Evolutionary conservation across 2,329 filamentous ascomycete species (phyloP), one percentile per base, ranked within the genome.

Genomic region (Aspergillus versicolor): DNA sequence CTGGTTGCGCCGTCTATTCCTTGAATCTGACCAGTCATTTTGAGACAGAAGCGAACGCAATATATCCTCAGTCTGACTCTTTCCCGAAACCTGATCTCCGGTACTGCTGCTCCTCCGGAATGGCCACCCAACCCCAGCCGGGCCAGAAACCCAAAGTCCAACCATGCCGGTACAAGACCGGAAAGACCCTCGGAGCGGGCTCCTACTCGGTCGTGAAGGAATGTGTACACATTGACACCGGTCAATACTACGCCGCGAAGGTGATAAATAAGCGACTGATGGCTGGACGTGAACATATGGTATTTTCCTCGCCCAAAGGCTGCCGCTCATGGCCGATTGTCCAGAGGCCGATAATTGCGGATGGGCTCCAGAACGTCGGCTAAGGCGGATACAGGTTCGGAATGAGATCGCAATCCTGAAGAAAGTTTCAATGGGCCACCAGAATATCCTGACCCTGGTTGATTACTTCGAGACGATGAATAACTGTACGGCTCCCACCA

Each of bases 381-480:
- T 57, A 49, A 57, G 45, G 30, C 48, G 47, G 42, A 46, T 27
- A 54, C 58, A 96, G 91, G 91, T 96, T 58, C 89, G 94, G 61
- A 99, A 99, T 74, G 94, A 99, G 78, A 99, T 99, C 68, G 93
- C 94, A 6, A 92, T 99, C 24, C 83, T 99, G 65, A 97, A 97
- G 77, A 89, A 89, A 70, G 93, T 99, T n/a, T 97, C 93, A 1
- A 96, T 99, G 90, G 94, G 94, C 54, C 93, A 99, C 78, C 91
- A 94, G 75, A 99, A 99, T 73, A 97, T 99, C 73, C 80, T 99
- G 60, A 99, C 94, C 1, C 83, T 99, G 58, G 94, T 97, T 68
- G 94, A 99, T 79, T 99, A 97, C 77, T 99, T 99, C 72, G 94
- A 99, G 80, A 99, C 94, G 6, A 96, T 97, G 90, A 97, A 99